phyloP scores from a whole-genome alignment of 1,139 yeast genomes.

The Yamadazyma pseudoaaseri region DNA sequence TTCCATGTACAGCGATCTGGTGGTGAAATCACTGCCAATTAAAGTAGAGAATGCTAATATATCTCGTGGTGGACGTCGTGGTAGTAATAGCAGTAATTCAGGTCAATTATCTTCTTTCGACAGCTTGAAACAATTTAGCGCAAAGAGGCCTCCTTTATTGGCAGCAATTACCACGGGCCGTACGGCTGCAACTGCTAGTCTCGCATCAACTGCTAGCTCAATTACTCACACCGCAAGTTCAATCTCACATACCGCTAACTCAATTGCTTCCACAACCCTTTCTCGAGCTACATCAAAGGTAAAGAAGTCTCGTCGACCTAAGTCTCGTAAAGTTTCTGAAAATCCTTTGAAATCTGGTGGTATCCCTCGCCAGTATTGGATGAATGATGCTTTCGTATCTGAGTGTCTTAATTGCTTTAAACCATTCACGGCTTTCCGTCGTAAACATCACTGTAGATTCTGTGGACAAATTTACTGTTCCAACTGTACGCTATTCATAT shows the following conservation, averaged over 20 bases:
- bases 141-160: constrained; percentile 14
- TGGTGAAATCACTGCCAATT: constrained; percentile 31
- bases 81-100: too few relatives aligned
- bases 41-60: constrained; percentile 22
- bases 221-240: background rate
- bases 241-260: background rate
- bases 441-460: constrained; percentile 92
- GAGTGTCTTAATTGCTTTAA: constrained; percentile 79
- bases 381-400: constrained; percentile 84
- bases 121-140: constrained; percentile 24
- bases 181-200: background rate
- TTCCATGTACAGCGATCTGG: constrained; percentile 27
- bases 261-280: constrained; percentile 12
- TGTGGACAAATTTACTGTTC: constrained; percentile 96
- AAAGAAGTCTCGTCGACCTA: constrained; percentile 10
- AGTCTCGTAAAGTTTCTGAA: constrained; percentile 38
- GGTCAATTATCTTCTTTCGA: constrained; percentile 29
- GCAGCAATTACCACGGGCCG: background rate
- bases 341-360: constrained; percentile 50
- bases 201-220: background rate
- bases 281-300: background rate
- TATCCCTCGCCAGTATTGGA: constrained; percentile 77
- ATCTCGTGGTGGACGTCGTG: too few relatives aligned
- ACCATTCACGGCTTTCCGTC: constrained; percentile 72
- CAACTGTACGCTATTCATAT: constrained; percentile 75